Conservation (phyloP, 441 rosid genomes). For the Populus hybrid region DNA sequence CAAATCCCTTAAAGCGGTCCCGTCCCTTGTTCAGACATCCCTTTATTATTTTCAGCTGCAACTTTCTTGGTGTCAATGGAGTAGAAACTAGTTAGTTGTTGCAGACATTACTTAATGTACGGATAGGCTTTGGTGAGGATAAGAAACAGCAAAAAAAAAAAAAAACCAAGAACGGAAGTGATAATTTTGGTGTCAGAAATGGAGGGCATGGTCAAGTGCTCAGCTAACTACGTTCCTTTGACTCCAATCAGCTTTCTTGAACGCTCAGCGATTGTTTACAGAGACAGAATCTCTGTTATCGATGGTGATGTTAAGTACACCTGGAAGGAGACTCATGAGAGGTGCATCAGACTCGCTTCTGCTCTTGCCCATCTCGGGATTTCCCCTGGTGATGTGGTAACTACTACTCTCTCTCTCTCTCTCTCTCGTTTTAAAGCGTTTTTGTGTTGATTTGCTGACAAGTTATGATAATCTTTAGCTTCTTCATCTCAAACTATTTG, state of each 20-base stretch:
- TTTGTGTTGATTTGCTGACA: neutral
- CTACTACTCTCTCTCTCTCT: neutral
- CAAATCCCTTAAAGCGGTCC: no score
- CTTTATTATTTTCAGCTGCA: no score
- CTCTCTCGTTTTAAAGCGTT: neutral
- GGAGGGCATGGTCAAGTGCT: conserved; percentile 45
- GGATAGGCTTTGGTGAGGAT: no score
- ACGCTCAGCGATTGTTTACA: conserved; percentile 66
- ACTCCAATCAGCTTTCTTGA: conserved; percentile 81
- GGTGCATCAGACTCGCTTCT: conserved; percentile 72
- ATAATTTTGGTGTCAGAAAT: conserved; percentile 15
- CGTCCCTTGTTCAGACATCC: no score
- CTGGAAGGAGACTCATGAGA: conserved; percentile 21
- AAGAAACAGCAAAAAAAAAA: no score
- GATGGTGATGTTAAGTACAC: conserved; percentile 45
- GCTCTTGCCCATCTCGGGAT: conserved; percentile 49
- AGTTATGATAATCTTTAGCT: no score
- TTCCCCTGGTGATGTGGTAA: conserved; percentile 57
- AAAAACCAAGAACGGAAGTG: neutral
- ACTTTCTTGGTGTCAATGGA: no score
- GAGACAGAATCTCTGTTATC: conserved; percentile 48
- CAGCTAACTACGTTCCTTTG: conserved; percentile 57
- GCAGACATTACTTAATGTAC: no score
- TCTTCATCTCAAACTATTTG: neutral
- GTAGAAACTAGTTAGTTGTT: no score